These are phyloP conservation scores for Setaria italica DNA, from an alignment of 202 grass and related monocot genomes.

Conservation along the genomic window DNA sequence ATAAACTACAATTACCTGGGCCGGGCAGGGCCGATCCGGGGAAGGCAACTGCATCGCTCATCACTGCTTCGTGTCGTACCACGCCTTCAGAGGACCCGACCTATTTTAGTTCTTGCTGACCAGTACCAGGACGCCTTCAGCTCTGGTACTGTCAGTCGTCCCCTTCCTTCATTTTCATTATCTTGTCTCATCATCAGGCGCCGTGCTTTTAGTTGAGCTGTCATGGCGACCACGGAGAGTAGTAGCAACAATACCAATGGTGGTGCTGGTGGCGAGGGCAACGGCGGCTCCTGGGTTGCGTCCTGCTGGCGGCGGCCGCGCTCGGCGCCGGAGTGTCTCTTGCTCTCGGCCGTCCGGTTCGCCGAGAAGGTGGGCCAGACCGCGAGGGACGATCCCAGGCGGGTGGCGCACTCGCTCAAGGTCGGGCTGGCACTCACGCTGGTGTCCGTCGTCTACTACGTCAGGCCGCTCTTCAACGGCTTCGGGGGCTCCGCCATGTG, in stretches of 20 bases:
- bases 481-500: slow-evolving; percentile 67
- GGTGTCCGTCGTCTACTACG: slow-evolving; percentile 55
- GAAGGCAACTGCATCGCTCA: no score
- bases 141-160: no score
- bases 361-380: slow-evolving; percentile 52
- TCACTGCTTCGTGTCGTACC: no score
- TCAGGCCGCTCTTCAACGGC: slow-evolving; percentile 63
- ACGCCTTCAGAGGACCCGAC: no score
- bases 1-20: no score
- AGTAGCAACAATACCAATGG: neutral
- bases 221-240: neutral
- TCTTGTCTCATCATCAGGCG: no score
- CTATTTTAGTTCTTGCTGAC: no score
- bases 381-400: slow-evolving; percentile 50
- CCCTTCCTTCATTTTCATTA: no score
- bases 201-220: no score
- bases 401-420: slow-evolving; percentile 52
- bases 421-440: slow-evolving; percentile 56
- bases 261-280: neutral
- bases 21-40: no score
- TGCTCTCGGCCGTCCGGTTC: slow-evolving; percentile 2
- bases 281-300: neutral
- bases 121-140: no score
- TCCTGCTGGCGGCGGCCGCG: neutral
- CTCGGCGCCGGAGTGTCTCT: no score